Percentiles rank a stretch among this genome's conserved stretches.
phyloP scores from a whole-genome alignment of 495 filamentous ascomycete genomes.

The Platismatia glauca region DNA sequence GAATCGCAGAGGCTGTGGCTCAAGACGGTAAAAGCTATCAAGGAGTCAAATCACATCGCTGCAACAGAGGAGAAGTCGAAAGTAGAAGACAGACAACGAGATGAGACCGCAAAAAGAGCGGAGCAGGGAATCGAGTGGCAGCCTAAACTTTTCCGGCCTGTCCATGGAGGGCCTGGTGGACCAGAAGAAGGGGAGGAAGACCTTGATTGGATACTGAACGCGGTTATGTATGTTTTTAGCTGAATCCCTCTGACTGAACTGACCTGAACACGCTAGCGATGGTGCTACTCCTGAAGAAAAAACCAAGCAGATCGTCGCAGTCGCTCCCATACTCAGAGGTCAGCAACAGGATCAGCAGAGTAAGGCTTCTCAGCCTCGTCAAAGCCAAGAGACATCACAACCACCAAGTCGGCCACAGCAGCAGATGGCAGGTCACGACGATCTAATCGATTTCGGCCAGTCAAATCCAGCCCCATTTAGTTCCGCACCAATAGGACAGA shows the following conservation, averaged over 20 bases:
- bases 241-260: neutral
- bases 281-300: constrained; percentile 61
- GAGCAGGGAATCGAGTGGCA: constrained; percentile 84
- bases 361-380: neutral
- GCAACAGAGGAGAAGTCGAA: constrained; percentile 93
- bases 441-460: constrained; percentile 36
- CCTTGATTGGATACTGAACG: constrained; percentile 91
- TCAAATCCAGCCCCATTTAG: constrained; percentile 15
- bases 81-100: constrained; percentile 85
- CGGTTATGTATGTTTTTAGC: constrained; percentile 59
- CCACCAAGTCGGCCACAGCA: constrained; percentile 14
- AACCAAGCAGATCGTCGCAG: constrained; percentile 72
- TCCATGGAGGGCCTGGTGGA: constrained; percentile 63
- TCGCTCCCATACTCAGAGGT: constrained; percentile 76
- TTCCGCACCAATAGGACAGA: constrained; percentile 10
- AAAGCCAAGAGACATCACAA: constrained; percentile 26
- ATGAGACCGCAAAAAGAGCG: constrained; percentile 72
- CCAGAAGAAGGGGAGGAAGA: constrained; percentile 76
- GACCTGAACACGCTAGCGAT: constrained; percentile 41
- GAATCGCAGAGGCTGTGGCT: constrained; percentile 87
- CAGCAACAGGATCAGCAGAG: constrained; percentile 41
- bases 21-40: constrained; percentile 69
- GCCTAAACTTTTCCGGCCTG: constrained; percentile 70
- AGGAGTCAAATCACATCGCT: constrained; percentile 71
- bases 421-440: constrained; percentile 12